A percentile compares a stretch with the other conserved stretches of the same genome.
These are phyloP conservation scores for Aspergillus unguis DNA, from an alignment of 2,329 filamentous ascomycete genomes.

Conservation along the genomic window DNA sequence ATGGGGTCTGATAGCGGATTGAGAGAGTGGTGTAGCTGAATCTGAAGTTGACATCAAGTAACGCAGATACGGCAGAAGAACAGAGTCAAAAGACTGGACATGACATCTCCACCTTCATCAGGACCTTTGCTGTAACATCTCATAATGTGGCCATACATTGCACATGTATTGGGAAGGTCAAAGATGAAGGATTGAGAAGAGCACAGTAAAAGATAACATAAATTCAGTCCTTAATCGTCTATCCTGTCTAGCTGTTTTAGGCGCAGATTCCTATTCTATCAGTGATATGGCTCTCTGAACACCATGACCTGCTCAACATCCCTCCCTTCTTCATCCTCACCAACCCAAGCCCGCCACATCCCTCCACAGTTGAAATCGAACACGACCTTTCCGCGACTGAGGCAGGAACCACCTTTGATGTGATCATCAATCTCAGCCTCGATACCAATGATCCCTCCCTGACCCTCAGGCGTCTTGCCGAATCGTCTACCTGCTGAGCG, in stretches of 20 bases:
- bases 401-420: conserved; percentile 44
- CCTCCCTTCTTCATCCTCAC: conserved; percentile 34
- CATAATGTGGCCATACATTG: too few species aligned
- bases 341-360: conserved; percentile 76
- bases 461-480: conserved; percentile 70
- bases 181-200: too few species aligned
- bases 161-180: too few species aligned
- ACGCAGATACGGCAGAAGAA: too few species aligned
- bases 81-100: too few species aligned
- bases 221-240: too few species aligned
- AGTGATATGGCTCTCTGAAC: conserved; percentile 39
- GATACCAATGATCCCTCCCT: conserved; percentile 79
- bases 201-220: too few species aligned
- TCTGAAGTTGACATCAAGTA: too few species aligned
- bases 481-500: conserved; percentile 70
- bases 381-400: conserved; percentile 52
- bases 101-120: too few species aligned
- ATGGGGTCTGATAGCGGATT: conserved; percentile 47
- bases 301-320: conserved; percentile 43
- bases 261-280: neutral
- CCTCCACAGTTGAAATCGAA: conserved; percentile 83
- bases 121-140: too few species aligned
- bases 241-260: too few species aligned
- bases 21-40: too few species aligned
- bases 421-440: conserved; percentile 59